Base-by-base conservation (phyloP, 2,329 filamentous ascomycete species). In the Fonsecaea multimorphosa region DNA sequence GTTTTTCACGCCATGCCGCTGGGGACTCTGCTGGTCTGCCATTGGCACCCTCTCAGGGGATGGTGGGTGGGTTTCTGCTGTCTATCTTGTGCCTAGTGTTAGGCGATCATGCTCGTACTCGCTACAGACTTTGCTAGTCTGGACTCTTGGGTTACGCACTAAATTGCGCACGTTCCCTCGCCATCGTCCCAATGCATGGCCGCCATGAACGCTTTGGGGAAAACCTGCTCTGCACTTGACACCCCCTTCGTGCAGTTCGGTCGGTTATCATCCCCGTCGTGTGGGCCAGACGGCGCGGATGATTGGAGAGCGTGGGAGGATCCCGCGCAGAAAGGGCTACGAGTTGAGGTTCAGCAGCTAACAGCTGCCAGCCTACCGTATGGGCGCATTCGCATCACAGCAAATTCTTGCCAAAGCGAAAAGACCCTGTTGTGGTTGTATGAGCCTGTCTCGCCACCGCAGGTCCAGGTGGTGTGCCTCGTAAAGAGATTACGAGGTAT, bases 181-280 rank as follows among this genome's bases (percentile, higher is more conserved):
- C 38, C 36, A 55, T 60, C 27, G 31, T 12, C 27, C 19, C 44
- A 46, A 32, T 40, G 63, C 63, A 65, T 65, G 63, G 63, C 46
- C 44, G 63, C 63, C 63, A 65, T 60, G 57, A 60, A 60, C 51
- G 38, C 38, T 38, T 61, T 66, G 31, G 63, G 63, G 32, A 34
- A 58, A 34, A 49, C 16, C 19, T 36, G 36, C 55, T 22, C 34
- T 31, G 34, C 34, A 49, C 46, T 29, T 22, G 44, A 57, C 38
- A 51, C 38, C 38, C 38, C 36, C 46, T 40, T 51, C 29, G 40
- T 58, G 52, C 22, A 31, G 6, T 44, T 51, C 40, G 53, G 14
- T 36, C 63, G 64, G 61, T 40, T 36, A 58, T 61, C 67, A 53
- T 62, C 58, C 67, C 63, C 67, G 63, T 61, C 60, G 27, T 27